Percentiles rank a stretch among this genome's conserved stretches.
Evolutionary conservation across 495 filamentous ascomycete species (phyloP).

Genomic region (Daldinia concentrica): DNA sequence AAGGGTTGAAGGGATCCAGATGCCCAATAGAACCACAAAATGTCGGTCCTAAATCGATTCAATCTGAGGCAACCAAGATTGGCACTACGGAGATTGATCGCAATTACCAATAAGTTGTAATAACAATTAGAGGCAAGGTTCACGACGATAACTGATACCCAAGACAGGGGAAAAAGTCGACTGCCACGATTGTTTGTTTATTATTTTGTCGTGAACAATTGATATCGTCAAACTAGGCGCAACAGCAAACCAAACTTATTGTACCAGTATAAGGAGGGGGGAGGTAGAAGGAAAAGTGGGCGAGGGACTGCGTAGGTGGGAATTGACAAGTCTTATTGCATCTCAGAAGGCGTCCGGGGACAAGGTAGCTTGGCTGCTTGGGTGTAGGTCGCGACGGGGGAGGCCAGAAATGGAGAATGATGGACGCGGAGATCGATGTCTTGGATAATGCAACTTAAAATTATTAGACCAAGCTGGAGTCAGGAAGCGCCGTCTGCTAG

Average conservation of each 20-base stretch:
- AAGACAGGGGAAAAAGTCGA: slow-evolving; percentile 17
- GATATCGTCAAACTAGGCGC: slow-evolving; percentile 30
- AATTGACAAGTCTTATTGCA: slow-evolving; percentile 48
- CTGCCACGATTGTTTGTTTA: slow-evolving; percentile 44
- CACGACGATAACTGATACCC: slow-evolving; percentile 22
- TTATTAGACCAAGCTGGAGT: slow-evolving; percentile 39
- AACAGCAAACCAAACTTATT: slow-evolving; percentile 28
- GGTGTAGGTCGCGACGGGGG: slow-evolving; percentile 41
- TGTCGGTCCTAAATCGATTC: slow-evolving; percentile 19
- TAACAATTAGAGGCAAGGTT: slow-evolving; percentile 17
- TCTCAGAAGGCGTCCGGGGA: slow-evolving; percentile 25
- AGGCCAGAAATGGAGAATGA: slow-evolving; percentile 35
- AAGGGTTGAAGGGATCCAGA: slow-evolving; percentile 13
- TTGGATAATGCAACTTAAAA: slow-evolving; percentile 41
- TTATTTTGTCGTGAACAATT: slow-evolving; percentile 34
- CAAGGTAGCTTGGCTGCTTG: not conserved
- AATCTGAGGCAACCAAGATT: slow-evolving; percentile 27
- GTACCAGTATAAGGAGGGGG: slow-evolving; percentile 30
- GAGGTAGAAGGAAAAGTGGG: slow-evolving; percentile 45
- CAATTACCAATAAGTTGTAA: slow-evolving; percentile 21
- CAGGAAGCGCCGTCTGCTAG: slow-evolving; percentile 46
- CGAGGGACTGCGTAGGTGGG: slow-evolving; percentile 37
- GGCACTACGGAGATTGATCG: slow-evolving; percentile 26
- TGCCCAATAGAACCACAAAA: slow-evolving; percentile 29
- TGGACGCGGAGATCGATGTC: slow-evolving; percentile 43